These are phyloP conservation scores for Pluteus cervinus DNA, from an alignment of 768 basidiomycete genomes.

Conservation along the genomic window DNA sequence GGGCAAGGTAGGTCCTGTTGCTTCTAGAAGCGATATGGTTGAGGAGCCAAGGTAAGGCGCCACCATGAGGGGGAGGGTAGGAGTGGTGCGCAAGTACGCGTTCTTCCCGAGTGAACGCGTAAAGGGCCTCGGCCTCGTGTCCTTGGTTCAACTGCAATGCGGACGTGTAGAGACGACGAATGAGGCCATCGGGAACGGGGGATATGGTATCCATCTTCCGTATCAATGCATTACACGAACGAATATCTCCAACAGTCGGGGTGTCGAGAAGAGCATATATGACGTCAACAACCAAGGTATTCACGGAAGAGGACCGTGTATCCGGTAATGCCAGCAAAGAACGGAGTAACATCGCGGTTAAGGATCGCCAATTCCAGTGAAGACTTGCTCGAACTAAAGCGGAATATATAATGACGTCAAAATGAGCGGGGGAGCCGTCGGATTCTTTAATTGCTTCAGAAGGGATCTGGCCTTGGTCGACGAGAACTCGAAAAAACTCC, in stretches of 20 bases:
- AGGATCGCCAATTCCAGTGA: conserved; percentile 46
- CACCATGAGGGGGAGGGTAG: conserved; percentile 47
- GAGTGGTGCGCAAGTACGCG: conserved; percentile 21
- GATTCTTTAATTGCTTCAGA: conserved; percentile 35
- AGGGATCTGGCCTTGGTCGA: conserved; percentile 39
- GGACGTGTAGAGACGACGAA: conserved; percentile 41
- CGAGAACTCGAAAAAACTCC: conserved; percentile 43
- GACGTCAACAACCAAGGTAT: conserved; percentile 35
- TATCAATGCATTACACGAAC: conserved; percentile 36
- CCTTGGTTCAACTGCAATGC: conserved; percentile 23
- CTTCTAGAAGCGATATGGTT: conserved; percentile 30
- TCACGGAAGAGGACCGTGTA: conserved; percentile 16
- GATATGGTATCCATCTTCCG: conserved; percentile 25
- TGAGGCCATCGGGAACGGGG: conserved; percentile 34
- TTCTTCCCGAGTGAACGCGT: conserved; percentile 34
- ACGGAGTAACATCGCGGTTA: conserved; percentile 34
- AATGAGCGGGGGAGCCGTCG: conserved; percentile 31
- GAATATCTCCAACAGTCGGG: conserved; percentile 29
- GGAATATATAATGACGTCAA: conserved; percentile 40
- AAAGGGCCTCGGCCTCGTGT: conserved; percentile 38
- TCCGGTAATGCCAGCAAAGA: conserved; percentile 15
- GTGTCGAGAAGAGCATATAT: conserved; percentile 34
- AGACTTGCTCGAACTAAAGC: conserved; percentile 47
- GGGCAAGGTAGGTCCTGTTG: conserved; percentile 37
- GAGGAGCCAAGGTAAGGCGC: conserved; percentile 49